Evolutionary conservation across 768 basidiomycete genomes (phyloP), one percentile per base, ranked within the genome.

Genomic region (Suillus plorans): DNA sequence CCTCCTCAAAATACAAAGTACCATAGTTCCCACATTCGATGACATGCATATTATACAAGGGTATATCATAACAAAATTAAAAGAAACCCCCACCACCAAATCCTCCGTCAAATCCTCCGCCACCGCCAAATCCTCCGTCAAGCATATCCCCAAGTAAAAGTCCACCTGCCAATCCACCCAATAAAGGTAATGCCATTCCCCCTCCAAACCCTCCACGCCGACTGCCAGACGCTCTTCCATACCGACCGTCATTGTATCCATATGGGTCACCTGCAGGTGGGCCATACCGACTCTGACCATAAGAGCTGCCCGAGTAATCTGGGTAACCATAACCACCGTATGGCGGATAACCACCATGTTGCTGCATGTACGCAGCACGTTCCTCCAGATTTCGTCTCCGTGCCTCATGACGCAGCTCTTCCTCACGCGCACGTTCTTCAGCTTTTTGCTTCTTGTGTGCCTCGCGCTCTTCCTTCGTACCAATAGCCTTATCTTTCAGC

Each of bases 381-480:
- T 77, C 68, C 22, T 69, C 67, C 4, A 69, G 55, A 34, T 75
- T 36, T 42, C 72, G 69, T 61, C 45, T 42, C 49, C 76, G 62
- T 9, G 56, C 71, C 45, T 60, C 62, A n/a, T 64, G 67, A n/a
- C 61, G 67, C 59, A 28, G 50, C 25, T 74, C 73, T 28, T 72
- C 69, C 3, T 60, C 69, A 7, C 49, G 72, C n/a, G 67, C 72
- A 47, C 70, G 60, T 60, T 77, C 76, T 69, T 78, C 73, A 7
- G 72, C 74, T 39, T 42, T 69, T 56, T 77, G 70, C 20, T 70
- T 74, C 68, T 68, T 78, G 34, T 77, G 75, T 52, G 80, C 79
- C 70, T 87, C 84, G 6, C 88, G 78, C 73, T 89, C 87, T 68
- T 89, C 87, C 72, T 85, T 86, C 3, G 87, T 88, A 1, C 86